Evolutionary conservation across 306 rosid genomes (phyloP), one percentile per base, ranked within the genome.

Genomic region (Fragaria ananassa): DNA sequence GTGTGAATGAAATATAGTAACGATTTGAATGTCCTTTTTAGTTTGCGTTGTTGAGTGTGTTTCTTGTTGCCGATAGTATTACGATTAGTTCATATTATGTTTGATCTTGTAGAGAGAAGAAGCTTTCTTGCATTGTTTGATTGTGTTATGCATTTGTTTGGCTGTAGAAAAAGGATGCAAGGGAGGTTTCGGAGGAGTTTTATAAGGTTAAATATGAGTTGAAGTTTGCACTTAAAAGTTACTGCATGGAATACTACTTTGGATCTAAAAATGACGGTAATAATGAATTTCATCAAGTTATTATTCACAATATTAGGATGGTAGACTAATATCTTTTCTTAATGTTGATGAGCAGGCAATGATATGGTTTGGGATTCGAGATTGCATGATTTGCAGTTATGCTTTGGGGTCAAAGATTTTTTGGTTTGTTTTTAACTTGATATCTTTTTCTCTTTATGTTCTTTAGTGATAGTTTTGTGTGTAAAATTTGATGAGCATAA

Each of bases 371-470:
- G 97, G 98, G 81, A 82, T 81, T 84, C 83, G 17, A 74, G 57
- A 82, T 83, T 89, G 86, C 93, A 92, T 25, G 96, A 95, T 70
- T 66, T 92, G 86, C 97, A 95, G 83, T 76, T 95, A 66, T 89
- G 97, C 81, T 95, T 95, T n/a, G 97, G 97, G 66, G 91, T 92
- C 74, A 89, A 88, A 76, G 97, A 92, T 56, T 95, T 95, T 84
- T 84, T 95, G 97, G 98, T 95, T 84, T 68, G 93, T 69, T 74
- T 74, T 78, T 67, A 56, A 68, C 64, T 75, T 53, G 18, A 21
- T 12, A 12, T 77, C 72, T 72, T 80, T 41, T 56, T n/a, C 29
- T 72, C 66, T 76, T 19, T 72, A 25, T 57, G 72, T 23, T 51
- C 25, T 23, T 72, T 50, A 29, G 67, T 75, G 46, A 14, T 73